Percentiles rank a stretch among this genome's conserved stretches.
phyloP scores from a whole-genome alignment of 1,139 yeast species.

The Blastobotrys arbuscula region DNA sequence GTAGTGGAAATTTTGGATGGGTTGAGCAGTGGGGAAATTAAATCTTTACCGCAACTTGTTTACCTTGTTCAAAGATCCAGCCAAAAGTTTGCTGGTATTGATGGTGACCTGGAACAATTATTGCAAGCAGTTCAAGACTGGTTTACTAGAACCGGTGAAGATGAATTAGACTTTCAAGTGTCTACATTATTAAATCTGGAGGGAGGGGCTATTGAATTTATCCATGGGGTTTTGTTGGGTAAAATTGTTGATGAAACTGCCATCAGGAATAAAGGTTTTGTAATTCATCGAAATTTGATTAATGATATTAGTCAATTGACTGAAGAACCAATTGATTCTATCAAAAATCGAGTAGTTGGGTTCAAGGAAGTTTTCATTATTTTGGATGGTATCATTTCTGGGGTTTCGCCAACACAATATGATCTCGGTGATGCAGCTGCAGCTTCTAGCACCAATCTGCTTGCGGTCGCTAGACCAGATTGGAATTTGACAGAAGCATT shows the following conservation, averaged over 20 bases:
- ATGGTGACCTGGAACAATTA: neutral
- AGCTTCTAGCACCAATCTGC: neutral
- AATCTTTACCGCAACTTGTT: neutral
- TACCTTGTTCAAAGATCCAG: neutral
- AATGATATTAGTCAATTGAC: neutral
- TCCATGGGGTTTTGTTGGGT: neutral
- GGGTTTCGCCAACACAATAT: neutral
- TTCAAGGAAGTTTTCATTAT: neutral
- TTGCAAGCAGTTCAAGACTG: neutral
- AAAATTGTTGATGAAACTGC: neutral
- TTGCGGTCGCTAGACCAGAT: neutral
- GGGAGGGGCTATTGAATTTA: neutral
- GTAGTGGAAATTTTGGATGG: neutral
- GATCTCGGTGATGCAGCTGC: slow-evolving; percentile 1
- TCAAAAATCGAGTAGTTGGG: slow-evolving; percentile 1
- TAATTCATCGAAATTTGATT: neutral
- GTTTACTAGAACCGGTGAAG: neutral
- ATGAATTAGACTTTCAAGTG: neutral
- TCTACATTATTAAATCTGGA: neutral
- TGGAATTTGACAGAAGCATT: slow-evolving; percentile 2
- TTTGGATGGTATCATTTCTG: slow-evolving; percentile 2
- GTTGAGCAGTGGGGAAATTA: neutral
- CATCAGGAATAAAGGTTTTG: neutral
- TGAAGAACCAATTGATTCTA: slow-evolving; percentile 4
- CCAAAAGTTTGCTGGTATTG: neutral